A percentile compares a stretch with the other conserved stretches of the same genome.
Evolutionary conservation across 1,284 basidiomycete species (phyloP).

Genomic region (Boletus sp.): DNA sequence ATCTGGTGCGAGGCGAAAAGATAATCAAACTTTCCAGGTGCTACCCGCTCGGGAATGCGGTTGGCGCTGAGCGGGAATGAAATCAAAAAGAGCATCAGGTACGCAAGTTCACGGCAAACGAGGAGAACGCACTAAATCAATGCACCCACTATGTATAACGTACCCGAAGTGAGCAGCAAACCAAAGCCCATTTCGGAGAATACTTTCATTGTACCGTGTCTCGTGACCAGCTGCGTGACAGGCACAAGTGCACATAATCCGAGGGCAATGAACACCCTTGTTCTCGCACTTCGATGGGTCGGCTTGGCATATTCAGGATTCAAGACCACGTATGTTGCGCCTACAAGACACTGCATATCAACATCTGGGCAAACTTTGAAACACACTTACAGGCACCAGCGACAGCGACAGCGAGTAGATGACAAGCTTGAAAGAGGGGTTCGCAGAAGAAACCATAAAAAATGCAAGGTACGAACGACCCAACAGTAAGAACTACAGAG

Average conservation of each 20-base stretch:
- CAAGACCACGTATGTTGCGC: conserved; percentile 74
- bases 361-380: background rate
- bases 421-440: conserved; percentile 45
- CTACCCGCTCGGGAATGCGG: conserved; percentile 75
- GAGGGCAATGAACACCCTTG: conserved; percentile 75
- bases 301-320: conserved; percentile 77
- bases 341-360: conserved; percentile 32
- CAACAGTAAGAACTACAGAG: conserved; percentile 58
- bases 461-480: conserved; percentile 76
- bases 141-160: conserved; percentile 72
- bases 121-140: conserved; percentile 69
- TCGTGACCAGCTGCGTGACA: conserved; percentile 58
- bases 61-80: conserved; percentile 57
- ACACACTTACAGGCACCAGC: conserved; percentile 57
- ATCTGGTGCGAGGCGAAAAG: conserved; percentile 82
- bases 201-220: conserved; percentile 55
- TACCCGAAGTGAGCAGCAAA: conserved; percentile 66
- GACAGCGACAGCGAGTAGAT: conserved; percentile 46
- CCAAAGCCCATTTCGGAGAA: conserved; percentile 63
- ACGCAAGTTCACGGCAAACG: conserved; percentile 26
- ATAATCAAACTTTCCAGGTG: conserved; percentile 78
- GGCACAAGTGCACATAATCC: conserved; percentile 75
- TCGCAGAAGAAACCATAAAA: conserved; percentile 74
- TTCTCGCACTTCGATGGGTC: conserved; percentile 73
- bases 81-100: conserved; percentile 26